Evolutionary conservation across 306 rosid species (phyloP), one percentile per base, ranked within the genome.

Genomic region (Vicia villosa): DNA sequence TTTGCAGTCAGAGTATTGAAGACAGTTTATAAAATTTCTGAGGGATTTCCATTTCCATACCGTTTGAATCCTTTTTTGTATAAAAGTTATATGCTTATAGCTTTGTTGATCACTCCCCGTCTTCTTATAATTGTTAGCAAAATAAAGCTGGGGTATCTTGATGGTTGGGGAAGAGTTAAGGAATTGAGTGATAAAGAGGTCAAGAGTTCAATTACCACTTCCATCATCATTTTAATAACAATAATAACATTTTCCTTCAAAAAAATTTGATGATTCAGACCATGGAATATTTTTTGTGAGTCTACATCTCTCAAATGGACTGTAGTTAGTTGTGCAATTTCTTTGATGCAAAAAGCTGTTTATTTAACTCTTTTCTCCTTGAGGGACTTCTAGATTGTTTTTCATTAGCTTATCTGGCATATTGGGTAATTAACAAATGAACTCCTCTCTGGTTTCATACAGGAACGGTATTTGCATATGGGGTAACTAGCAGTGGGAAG

Each of bases 401-500:
- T 50, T 57, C 64, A 45, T 58, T 81, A 69, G 67, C 66, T 30
- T 62, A 65, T 58, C 45, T 63, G 73, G 50, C 63, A 63, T 73
- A 55, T 64, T 74, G 19, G 68, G 70, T 66, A 21, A 47, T 72
- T 62, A 55, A 10, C 63, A 28, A 62, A 42, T 75, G 63, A 63
- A 58, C 54, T 42, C 40, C 52, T 64, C 70, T 68, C 69, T 64
- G 77, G 68, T 72, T 80, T 38, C 72, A 38, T 69, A 32, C 91
- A 94, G 99, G 99, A 70, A 94, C 99, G 22, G 86, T 94, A 71
- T 94, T 94, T 80, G 99, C 99, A 12, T 94, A 94, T 75, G 99
- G 99, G 67, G 99, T 94, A 63, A 88, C 99, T 45, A 94, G 99
- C 87, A 94, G 99, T 22, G 99, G 99, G 80, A 94, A 94, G 91